phyloP scores from a whole-genome alignment of 208 protist genomes.

The Trichomonas tenax region DNA sequence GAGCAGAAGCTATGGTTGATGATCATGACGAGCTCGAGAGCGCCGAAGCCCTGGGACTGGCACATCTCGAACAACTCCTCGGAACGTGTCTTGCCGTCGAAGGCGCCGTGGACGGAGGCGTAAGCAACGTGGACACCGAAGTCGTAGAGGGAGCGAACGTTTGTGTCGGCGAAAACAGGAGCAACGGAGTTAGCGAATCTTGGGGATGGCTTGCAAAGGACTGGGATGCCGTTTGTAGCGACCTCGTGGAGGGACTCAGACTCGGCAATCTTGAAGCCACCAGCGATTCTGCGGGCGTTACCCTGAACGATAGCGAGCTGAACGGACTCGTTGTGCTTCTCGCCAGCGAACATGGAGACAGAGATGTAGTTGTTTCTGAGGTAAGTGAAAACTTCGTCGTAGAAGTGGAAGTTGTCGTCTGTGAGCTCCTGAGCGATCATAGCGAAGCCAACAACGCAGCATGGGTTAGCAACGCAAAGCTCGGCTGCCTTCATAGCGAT shows the following conservation, averaged over 20 bases:
- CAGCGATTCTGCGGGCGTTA: background rate
- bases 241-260: background rate
- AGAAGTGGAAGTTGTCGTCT: background rate
- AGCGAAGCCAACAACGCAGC: background rate
- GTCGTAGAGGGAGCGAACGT: background rate
- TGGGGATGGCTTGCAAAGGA: background rate
- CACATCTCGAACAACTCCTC: background rate
- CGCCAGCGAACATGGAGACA: background rate
- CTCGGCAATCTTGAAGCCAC: background rate
- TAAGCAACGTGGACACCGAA: background rate
- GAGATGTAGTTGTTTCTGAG: background rate
- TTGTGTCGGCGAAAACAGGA: background rate
- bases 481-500: background rate
- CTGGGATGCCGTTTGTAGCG: background rate
- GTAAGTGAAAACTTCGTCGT: background rate
- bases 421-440: background rate
- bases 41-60: background rate
- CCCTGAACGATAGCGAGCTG: background rate
- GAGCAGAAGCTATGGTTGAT: background rate
- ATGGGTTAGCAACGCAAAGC: background rate
- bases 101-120: background rate
- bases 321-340: background rate
- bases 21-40: background rate
- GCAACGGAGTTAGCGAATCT: background rate
- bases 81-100: background rate